Conservation (phyloP, 2,329 filamentous ascomycete species). For the Graphium sp. region DNA sequence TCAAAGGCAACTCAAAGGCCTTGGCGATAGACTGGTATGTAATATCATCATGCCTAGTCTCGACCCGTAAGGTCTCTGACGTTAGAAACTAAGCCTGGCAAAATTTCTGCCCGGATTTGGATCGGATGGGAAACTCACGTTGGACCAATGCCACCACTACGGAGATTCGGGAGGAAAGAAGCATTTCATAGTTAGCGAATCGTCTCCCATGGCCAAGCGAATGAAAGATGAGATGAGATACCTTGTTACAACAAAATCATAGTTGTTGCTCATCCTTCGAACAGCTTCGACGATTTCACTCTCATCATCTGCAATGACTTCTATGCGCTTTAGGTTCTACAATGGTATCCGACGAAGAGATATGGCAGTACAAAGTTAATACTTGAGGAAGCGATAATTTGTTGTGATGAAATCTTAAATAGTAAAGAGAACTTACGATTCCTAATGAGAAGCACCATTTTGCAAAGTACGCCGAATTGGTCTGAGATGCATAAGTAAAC, state of each 20-base stretch:
- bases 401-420: not conserved
- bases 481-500: slow-evolving; percentile 26
- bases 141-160: slow-evolving; percentile 77
- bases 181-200: slow-evolving; percentile 7
- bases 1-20: slow-evolving; percentile 63
- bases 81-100: not conserved
- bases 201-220: too few relatives aligned
- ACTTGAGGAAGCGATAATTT: too few relatives aligned
- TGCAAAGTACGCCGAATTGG: slow-evolving; percentile 46
- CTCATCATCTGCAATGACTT: slow-evolving; percentile 89
- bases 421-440: slow-evolving; percentile 24
- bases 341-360: not conserved
- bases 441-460: slow-evolving; percentile 48
- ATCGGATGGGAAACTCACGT: slow-evolving; percentile 41
- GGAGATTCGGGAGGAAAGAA: slow-evolving; percentile 5
- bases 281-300: slow-evolving; percentile 79
- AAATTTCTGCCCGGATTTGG: not conserved
- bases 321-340: slow-evolving; percentile 63
- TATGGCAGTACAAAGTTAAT: too few relatives aligned
- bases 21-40: slow-evolving; percentile 90
- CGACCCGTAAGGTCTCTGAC: not conserved
- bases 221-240: slow-evolving; percentile 8
- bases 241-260: slow-evolving; percentile 90
- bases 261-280: slow-evolving; percentile 69
- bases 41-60: slow-evolving; percentile 80